phyloP scores from a whole-genome alignment of 331 rosid species.

The Pyracantha coccinea region DNA sequence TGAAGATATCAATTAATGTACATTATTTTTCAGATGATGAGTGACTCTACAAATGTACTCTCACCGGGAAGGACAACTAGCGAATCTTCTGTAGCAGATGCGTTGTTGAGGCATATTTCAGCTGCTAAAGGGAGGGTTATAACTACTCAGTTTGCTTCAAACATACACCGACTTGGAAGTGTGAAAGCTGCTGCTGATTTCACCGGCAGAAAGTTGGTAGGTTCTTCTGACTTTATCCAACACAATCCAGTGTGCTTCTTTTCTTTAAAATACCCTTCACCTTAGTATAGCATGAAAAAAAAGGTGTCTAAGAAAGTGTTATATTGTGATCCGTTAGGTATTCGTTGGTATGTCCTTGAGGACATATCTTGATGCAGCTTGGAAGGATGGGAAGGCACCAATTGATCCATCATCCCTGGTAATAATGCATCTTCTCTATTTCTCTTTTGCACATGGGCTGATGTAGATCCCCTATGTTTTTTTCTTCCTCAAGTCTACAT shows the following conservation, averaged over 20 bases:
- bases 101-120: constrained; percentile 75
- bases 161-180: constrained; percentile 97
- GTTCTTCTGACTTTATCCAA: constrained; percentile 20
- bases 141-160: constrained; percentile 95
- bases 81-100: constrained; percentile 74
- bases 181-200: constrained; percentile 98
- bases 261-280: background rate
- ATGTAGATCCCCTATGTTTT: background rate
- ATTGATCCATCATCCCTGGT: constrained; percentile 96
- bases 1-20: background rate
- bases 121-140: constrained; percentile 88
- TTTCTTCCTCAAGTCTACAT: background rate
- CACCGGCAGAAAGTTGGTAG: constrained; percentile 92
- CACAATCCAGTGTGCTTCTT: constrained; percentile 1
- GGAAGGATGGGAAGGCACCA: constrained; percentile 99
- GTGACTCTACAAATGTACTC: constrained; percentile 95
- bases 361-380: constrained; percentile 97
- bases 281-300: background rate
- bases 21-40: constrained; percentile 84
- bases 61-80: constrained; percentile 97
- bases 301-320: background rate
- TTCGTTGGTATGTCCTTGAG: constrained; percentile 97
- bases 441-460: background rate
- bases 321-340: constrained; percentile 40
- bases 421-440: constrained; percentile 7